phyloP scores from a whole-genome alignment of 2,329 filamentous ascomycete species.

The Periglandula ipomoeae region DNA sequence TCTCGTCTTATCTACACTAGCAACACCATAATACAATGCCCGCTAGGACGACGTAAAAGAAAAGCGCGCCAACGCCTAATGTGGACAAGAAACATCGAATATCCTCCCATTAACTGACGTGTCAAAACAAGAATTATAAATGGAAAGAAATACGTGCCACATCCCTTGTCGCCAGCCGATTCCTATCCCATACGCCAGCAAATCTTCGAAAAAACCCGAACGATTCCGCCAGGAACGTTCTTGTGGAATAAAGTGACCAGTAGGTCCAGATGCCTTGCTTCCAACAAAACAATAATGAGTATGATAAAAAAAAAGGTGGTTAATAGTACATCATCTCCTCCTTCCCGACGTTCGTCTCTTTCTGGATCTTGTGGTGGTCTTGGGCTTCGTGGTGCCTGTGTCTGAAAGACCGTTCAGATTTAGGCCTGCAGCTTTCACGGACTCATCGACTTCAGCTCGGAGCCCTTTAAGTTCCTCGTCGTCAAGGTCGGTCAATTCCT shows the following conservation, averaged over 20 bases:
- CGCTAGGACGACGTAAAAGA: not conserved
- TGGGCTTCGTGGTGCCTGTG: constrained; percentile 16
- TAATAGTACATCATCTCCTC: constrained; percentile 18
- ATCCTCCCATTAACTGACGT: not conserved
- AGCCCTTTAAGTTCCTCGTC: constrained; percentile 78
- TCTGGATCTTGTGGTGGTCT: constrained; percentile 18
- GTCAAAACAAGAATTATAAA: not conserved
- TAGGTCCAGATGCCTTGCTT: not conserved
- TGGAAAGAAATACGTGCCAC: not conserved
- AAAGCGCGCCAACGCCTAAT: not conserved
- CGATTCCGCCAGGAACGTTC: not conserved
- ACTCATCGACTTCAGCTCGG: constrained; percentile 42
- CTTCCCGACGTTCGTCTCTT: constrained; percentile 28
- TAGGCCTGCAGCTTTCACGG: constrained; percentile 18
- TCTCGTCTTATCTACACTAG: not conserved
- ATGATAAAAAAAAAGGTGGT: not conserved
- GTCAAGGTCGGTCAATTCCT: constrained; percentile 84
- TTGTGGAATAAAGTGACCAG: not conserved
- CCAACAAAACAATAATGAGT: not conserved
- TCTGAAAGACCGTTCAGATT: constrained; percentile 14
- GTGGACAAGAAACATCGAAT: not conserved
- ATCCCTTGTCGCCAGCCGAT: not conserved
- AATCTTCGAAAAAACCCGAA: not conserved
- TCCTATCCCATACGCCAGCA: not conserved
- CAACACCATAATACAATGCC: not conserved